Evolutionary conservation across 1,284 basidiomycete species (phyloP), one percentile per base, ranked within the genome.

Genomic region (Cutaneotrichosporon sp.): DNA sequence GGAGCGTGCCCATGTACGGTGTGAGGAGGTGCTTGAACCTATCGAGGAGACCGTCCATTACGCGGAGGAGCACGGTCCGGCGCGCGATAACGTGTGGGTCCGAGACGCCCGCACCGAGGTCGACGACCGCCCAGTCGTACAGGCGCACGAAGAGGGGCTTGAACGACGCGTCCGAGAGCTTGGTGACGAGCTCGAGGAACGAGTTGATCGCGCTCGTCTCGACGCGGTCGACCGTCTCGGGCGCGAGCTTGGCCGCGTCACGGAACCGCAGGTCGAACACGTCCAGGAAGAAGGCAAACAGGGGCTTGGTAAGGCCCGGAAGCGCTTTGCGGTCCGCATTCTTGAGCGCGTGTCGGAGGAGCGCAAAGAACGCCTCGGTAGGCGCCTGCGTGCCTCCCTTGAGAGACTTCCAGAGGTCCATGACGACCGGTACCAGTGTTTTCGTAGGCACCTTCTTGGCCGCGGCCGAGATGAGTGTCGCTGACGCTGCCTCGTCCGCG

Each of bases 131-230:
- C 94, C 96, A 99, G 72, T 99, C 94, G 68, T 90, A 93, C 60
- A 93, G 76, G 57, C 86, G 85, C 56, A 92, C 83, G 80, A 97
- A 96, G 17, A 97, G 77, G 2, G 94, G 94, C 62, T 85, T 84
- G 84, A 99, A 97, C 0, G 87, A 82, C 0, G 84, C 83, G 68
- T 98, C 96, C 66, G 94, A 97, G 48, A 99, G 80, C 75, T 97
- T 97, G 58, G 91, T 83, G 10, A 93, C 88, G 15, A 97, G 78
- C 68, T 93, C 87, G 20, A 87, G 79, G 79, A 96, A 97, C 3
- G 90, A 85, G 2, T 79, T 75, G 56, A 90, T 72, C 2, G 77
- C 72, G 35, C 71, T 72, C 41, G 70, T 69, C 65, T 80, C 80
- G 54, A 79, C 67, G 9, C 44, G 57, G 40, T 66, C 59, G 60